phyloP scores from a whole-genome alignment of 257 asterid genomes.

The Thymus mandschuricus region DNA sequence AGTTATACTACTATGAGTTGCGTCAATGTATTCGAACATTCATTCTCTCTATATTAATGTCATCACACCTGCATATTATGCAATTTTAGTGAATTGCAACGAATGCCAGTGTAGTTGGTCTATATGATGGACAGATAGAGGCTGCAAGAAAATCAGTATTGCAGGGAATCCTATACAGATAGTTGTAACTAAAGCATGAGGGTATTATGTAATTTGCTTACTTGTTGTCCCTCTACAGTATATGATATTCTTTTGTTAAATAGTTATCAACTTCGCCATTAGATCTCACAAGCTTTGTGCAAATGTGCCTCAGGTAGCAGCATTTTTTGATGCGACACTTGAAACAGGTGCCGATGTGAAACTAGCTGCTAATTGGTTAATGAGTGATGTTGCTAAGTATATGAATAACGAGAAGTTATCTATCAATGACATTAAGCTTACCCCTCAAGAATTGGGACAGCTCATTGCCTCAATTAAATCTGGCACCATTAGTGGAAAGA shows the following conservation, averaged over 20 bases:
- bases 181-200: not conserved
- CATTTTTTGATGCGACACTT: slow-evolving; percentile 78
- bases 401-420: slow-evolving; percentile 84
- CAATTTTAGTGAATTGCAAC: not conserved
- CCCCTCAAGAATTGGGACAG: slow-evolving; percentile 77
- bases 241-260: not conserved
- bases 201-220: not conserved
- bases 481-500: slow-evolving; percentile 93
- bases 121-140: not conserved
- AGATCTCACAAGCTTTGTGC: slow-evolving; percentile 8
- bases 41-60: not conserved
- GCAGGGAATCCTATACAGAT: not conserved
- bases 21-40: not conserved
- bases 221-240: not conserved
- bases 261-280: not conserved
- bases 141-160: not conserved
- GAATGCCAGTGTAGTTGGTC: too few relatives aligned
- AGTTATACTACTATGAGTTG: not conserved
- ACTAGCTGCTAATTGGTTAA: slow-evolving; percentile 92
- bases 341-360: slow-evolving; percentile 79
- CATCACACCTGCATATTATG: not conserved
- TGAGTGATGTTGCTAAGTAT: slow-evolving; percentile 97
- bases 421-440: slow-evolving; percentile 73
- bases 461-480: slow-evolving; percentile 84
- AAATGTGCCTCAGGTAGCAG: slow-evolving; percentile 65